Conservation (phyloP, 2,329 filamentous ascomycete genomes). For the Apiospora koreana region DNA sequence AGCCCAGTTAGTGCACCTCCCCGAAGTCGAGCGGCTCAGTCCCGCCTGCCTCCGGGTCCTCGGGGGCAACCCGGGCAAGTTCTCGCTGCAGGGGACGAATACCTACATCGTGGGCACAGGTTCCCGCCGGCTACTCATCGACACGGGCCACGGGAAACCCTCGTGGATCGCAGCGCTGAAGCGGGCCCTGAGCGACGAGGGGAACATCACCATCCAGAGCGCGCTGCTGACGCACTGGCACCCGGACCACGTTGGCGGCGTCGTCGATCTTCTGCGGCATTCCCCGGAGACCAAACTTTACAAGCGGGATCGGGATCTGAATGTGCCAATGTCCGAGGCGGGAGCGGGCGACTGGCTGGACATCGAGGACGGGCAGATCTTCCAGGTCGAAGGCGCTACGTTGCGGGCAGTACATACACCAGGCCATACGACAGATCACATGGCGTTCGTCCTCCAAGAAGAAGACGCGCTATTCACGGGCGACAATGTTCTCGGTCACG, state of each 20-base stretch:
- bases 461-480: slow-evolving; percentile 84
- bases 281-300: slow-evolving; percentile 66
- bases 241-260: slow-evolving; percentile 78
- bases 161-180: slow-evolving; percentile 71
- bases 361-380: slow-evolving; percentile 57
- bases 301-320: slow-evolving; percentile 60
- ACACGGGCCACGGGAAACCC: slow-evolving; percentile 82
- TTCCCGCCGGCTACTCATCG: slow-evolving; percentile 73
- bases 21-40: slow-evolving; percentile 76
- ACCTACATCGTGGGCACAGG: slow-evolving; percentile 90
- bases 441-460: slow-evolving; percentile 75
- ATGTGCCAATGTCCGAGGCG: no score
- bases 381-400: slow-evolving; percentile 47
- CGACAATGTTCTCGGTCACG: slow-evolving; percentile 86
- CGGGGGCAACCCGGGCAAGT: slow-evolving; percentile 88
- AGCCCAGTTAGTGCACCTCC: slow-evolving; percentile 62
- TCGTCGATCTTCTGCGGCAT: slow-evolving; percentile 65
- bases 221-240: slow-evolving; percentile 93
- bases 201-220: slow-evolving; percentile 63
- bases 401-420: slow-evolving; percentile 44
- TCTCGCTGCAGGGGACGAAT: slow-evolving; percentile 78
- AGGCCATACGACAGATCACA: slow-evolving; percentile 81
- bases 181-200: slow-evolving; percentile 63
- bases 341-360: slow-evolving; percentile 43
- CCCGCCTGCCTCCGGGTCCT: slow-evolving; percentile 79